Evolutionary conservation across 176 grass and related monocot genomes (phyloP).

Genomic region (Avena eriantha): DNA sequence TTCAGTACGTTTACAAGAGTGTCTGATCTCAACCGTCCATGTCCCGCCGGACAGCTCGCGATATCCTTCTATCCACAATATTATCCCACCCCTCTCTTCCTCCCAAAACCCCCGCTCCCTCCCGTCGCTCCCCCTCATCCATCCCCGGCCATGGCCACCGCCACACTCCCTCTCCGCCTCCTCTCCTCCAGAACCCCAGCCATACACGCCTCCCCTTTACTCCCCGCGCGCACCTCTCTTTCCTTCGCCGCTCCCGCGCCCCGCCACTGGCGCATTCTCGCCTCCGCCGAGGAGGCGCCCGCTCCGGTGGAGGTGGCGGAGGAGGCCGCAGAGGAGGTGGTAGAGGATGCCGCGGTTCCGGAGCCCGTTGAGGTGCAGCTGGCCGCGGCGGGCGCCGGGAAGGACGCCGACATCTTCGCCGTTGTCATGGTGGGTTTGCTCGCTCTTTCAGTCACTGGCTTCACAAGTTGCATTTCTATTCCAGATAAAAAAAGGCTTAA

Average conservation of each 20-base stretch:
- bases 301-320: conserved; percentile 36
- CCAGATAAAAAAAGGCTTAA: neutral
- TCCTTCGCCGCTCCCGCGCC: conserved; percentile 11
- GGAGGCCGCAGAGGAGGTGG: conserved; percentile 30
- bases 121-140: conserved; percentile 1
- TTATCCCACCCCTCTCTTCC: conserved; percentile 42
- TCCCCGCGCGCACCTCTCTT: neutral
- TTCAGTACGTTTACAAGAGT: neutral
- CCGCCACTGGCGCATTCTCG: conserved; percentile 29
- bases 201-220: neutral
- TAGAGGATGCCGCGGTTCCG: conserved; percentile 41
- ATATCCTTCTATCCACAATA: conserved; percentile 59
- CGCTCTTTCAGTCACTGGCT: neutral
- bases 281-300: conserved; percentile 51
- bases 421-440: conserved; percentile 76
- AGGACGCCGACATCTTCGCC: conserved; percentile 89
- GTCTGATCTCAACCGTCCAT: neutral
- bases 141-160: conserved; percentile 47
- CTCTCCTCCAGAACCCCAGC: conserved; percentile 38
- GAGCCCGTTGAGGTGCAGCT: conserved; percentile 78
- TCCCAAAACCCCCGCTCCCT: neutral
- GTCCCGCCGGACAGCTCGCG: neutral
- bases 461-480: neutral
- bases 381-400: conserved; percentile 53
- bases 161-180: conserved; percentile 62